Conservation (phyloP, 164 flowering plant genomes). For the Liriodendron chinense region DNA sequence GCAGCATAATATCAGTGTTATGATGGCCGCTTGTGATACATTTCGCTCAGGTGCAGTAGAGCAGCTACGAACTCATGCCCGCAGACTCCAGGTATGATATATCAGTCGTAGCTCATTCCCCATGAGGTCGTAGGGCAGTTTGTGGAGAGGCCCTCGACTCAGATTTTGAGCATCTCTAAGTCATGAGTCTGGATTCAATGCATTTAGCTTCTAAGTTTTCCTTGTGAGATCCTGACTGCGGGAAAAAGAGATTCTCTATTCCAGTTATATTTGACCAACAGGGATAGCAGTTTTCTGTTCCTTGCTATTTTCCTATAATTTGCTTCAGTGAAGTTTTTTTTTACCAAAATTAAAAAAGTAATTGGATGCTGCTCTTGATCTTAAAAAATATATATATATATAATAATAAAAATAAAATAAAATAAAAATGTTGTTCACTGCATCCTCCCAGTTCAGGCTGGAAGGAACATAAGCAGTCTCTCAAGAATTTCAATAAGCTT, state of each 20-base stretch:
- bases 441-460: too few species aligned
- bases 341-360: too few species aligned
- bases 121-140: background rate
- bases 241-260: background rate
- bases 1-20: conserved; percentile 87
- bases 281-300: background rate
- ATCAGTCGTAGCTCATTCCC: background rate
- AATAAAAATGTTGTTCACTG: too few species aligned
- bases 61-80: conserved; percentile 96
- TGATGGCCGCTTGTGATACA: conserved; percentile 99
- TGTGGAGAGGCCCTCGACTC: background rate
- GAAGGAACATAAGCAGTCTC: background rate
- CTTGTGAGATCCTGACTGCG: background rate
- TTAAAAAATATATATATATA: too few species aligned
- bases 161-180: background rate
- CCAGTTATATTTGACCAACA: background rate
- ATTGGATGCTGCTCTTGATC: background rate
- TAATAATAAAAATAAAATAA: too few species aligned
- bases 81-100: conserved; percentile 77
- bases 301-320: background rate
- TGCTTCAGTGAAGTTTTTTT: background rate
- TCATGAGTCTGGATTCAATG: background rate
- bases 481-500: background rate
- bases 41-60: conserved; percentile 98
- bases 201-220: background rate